Evolutionary conservation across 2,329 filamentous ascomycete species (phyloP).

Genomic region (Colletotrichum navitas): DNA sequence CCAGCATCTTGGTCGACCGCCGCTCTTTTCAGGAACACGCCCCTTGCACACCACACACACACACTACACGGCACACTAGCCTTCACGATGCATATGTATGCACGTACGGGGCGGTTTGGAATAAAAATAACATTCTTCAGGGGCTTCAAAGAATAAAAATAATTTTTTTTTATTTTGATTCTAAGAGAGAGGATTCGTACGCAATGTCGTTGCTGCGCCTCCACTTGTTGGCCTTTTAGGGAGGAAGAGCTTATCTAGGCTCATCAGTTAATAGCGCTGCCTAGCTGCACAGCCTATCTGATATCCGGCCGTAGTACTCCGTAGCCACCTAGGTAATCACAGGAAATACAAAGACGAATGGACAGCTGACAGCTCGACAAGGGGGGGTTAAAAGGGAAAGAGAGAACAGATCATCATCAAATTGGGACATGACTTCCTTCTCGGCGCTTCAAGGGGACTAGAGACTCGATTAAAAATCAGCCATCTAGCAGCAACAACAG

Average conservation of each 20-base stretch:
- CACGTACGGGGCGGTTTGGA: neutral
- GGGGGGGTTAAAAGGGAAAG: neutral
- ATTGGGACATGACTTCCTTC: neutral
- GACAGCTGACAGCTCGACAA: slow-evolving; percentile 6
- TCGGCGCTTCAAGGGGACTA: slow-evolving; percentile 11
- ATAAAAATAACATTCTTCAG: slow-evolving; percentile 5
- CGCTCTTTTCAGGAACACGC: neutral
- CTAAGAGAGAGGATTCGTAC: neutral
- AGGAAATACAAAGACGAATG: neutral
- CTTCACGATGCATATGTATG: neutral
- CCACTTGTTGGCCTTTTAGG: neutral
- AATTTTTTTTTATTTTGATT: too few species aligned
- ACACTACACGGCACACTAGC: neutral
- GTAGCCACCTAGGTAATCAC: neutral
- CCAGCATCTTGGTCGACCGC: neutral
- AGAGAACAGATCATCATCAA: neutral
- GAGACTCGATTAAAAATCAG: slow-evolving; percentile 11
- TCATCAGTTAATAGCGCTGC: neutral
- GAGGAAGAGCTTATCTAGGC: neutral
- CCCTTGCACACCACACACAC: neutral
- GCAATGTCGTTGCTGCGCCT: neutral
- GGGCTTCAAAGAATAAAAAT: too few species aligned
- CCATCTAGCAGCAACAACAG: slow-evolving; percentile 14
- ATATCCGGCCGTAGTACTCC: neutral
- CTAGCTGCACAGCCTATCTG: neutral